Evolutionary conservation across 2,329 filamentous ascomycete genomes (phyloP).

Genomic region (Didymella keratinophila): DNA sequence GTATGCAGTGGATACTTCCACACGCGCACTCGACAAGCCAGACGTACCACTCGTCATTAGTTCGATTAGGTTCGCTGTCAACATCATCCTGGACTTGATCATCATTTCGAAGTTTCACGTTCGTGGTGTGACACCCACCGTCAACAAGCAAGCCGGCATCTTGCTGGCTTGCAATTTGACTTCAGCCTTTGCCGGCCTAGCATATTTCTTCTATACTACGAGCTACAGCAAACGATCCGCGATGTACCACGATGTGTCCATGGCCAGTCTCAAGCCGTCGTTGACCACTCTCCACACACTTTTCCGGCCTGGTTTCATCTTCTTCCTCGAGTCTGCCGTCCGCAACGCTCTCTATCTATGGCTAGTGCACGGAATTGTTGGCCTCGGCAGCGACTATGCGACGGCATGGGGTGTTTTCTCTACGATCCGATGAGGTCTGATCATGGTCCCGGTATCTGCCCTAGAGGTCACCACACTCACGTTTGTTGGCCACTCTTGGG

Average conservation of each 20-base stretch:
- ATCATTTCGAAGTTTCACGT: conserved; percentile 73
- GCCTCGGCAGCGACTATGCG: conserved; percentile 69
- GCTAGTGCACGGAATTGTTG: conserved; percentile 71
- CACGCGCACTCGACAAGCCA: conserved; percentile 71
- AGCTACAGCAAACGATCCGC: conserved; percentile 44
- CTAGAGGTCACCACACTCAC: conserved; percentile 70
- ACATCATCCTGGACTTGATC: conserved; percentile 72
- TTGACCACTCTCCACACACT: conserved; percentile 60
- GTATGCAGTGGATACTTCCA: conserved; percentile 67
- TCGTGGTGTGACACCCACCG: conserved; percentile 60
- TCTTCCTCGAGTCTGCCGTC: conserved; percentile 70
- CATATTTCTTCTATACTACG: conserved; percentile 63
- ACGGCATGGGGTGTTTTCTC: conserved; percentile 79
- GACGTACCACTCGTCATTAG: conserved; percentile 74
- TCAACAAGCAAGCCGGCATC: conserved; percentile 71
- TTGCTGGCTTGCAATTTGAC: conserved; percentile 63
- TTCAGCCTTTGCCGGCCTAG: conserved; percentile 57
- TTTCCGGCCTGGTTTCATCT: conserved; percentile 64
- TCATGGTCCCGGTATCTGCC: conserved; percentile 76
- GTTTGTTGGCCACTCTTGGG: conserved; percentile 74
- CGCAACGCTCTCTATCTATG: conserved; percentile 76
- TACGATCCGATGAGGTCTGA: conserved; percentile 75
- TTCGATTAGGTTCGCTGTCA: conserved; percentile 68
- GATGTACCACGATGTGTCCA: conserved; percentile 18
- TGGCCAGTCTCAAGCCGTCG: conserved; percentile 30